phyloP scores from a whole-genome alignment of 257 asterid genomes.

The Cinchona pubescens region DNA sequence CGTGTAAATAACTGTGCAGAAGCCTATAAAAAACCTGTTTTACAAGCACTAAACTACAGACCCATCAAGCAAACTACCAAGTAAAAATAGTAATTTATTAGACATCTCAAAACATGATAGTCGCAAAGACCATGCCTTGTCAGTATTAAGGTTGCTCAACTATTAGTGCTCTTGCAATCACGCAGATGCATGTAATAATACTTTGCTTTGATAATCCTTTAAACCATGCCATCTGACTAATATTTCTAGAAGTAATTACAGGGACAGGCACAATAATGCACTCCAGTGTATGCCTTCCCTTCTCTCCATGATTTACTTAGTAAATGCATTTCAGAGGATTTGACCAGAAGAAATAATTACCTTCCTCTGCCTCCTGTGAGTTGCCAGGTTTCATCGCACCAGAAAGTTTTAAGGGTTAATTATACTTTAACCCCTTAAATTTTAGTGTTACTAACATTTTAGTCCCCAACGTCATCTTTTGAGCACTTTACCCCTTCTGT shows the following conservation, averaged over 20 bases:
- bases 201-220: background rate
- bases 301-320: background rate
- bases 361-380: background rate
- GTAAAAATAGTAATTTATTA: background rate
- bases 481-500: too few species aligned
- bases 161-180: background rate
- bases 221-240: conserved; percentile 3
- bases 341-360: background rate
- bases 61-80: background rate
- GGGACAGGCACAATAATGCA: conserved; percentile 2
- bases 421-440: too few species aligned
- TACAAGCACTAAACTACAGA: background rate
- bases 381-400: background rate
- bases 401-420: background rate
- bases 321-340: background rate
- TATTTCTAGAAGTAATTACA: background rate
- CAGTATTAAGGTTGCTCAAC: background rate
- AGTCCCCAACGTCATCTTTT: too few species aligned
- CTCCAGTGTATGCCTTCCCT: background rate
- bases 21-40: too few species aligned
- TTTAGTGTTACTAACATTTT: too few species aligned
- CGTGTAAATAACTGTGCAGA: background rate
- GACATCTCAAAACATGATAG: background rate
- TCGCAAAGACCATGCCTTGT: background rate
- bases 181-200: background rate